Evolutionary conservation across 805 yeast genomes (phyloP), one percentile per base, ranked within the genome.

Genomic region (Starmerella etchellsii): DNA sequence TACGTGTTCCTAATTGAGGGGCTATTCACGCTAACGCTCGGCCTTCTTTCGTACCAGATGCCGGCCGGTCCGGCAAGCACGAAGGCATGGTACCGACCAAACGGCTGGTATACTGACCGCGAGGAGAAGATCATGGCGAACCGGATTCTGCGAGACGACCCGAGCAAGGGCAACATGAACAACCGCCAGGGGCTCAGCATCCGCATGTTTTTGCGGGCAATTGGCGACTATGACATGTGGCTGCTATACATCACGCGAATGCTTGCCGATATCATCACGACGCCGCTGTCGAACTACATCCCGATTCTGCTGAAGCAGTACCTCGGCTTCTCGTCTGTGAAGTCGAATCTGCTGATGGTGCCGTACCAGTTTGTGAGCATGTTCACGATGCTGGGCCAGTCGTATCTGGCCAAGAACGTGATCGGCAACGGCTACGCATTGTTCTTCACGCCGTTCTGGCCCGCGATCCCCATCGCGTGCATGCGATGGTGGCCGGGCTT

Each of bases 1-100:
- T 78, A 78, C 74, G 60, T 78, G 19, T 78, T 78, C 48, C 53
- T 78, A 16, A 65, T 79, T 39, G 83, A 77, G 54, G 84, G 85
- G 4, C 39, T 68, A 5, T 50, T 75, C 32, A 76, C 84, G 2
- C 56, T 76, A 4, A 16, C 54, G 2, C 64, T 78, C 47, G 84
- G 83, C 1, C 23, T 73, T 22, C 45, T 52, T 4, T 57, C 70
- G 2, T 66, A 64, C 45, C 43, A 65, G 37, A 73, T 76, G 79
- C 77, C 75, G 5, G 66, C 78, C 1, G 66, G 72, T 2, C 71
- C 70, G 1, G 69, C 69, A 8, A 70, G 69, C 40, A 75, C 80
- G 2, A 69, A 66, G 39, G 56, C 67, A 14, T 64, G 68, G 64
- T 68, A 60, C 48, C 63, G 70, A 29, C 67, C 67, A 3, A 66